These are phyloP conservation scores for Blastomyces emzantsi DNA, from an alignment of 2,329 filamentous ascomycete genomes.

Conservation along the genomic window DNA sequence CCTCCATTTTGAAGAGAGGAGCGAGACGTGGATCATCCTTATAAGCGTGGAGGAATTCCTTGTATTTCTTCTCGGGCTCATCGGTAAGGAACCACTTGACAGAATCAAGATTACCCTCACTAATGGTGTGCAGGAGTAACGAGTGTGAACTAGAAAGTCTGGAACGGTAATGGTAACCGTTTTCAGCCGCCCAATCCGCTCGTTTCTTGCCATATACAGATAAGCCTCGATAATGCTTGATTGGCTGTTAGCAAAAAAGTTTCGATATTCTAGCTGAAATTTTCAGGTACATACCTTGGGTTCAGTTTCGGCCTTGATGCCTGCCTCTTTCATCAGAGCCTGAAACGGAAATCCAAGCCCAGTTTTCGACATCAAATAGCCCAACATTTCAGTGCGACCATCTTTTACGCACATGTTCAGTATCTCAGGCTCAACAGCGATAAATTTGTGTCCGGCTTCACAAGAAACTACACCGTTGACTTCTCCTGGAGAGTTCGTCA, in stretches of 20 bases:
- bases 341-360: slow-evolving; percentile 61
- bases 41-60: slow-evolving; percentile 57
- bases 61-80: slow-evolving; percentile 57
- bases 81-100: slow-evolving; percentile 73
- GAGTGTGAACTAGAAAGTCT: slow-evolving; percentile 9
- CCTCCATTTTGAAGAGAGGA: slow-evolving; percentile 49
- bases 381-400: slow-evolving; percentile 49
- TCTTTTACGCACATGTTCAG: slow-evolving; percentile 27
- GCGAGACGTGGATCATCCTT: slow-evolving; percentile 54
- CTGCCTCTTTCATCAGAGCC: slow-evolving; percentile 55
- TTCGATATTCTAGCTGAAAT: slow-evolving; percentile 7
- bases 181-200: slow-evolving; percentile 60
- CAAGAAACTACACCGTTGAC: slow-evolving; percentile 11
- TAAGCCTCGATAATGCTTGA: slow-evolving; percentile 63
- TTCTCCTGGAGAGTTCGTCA: slow-evolving; percentile 25
- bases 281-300: slow-evolving; percentile 9
- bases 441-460: slow-evolving; percentile 16
- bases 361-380: slow-evolving; percentile 43
- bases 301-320: slow-evolving; percentile 52
- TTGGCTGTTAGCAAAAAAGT: background rate
- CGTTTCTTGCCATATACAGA: slow-evolving; percentile 64
- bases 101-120: slow-evolving; percentile 50
- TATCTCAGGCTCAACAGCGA: slow-evolving; percentile 18
- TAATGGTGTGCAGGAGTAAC: slow-evolving; percentile 28
- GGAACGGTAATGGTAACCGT: slow-evolving; percentile 19